Evolutionary conservation across 495 filamentous ascomycete species (phyloP), one percentile per base, ranked within the genome.

Genomic region (Aeminium ludgeri): DNA sequence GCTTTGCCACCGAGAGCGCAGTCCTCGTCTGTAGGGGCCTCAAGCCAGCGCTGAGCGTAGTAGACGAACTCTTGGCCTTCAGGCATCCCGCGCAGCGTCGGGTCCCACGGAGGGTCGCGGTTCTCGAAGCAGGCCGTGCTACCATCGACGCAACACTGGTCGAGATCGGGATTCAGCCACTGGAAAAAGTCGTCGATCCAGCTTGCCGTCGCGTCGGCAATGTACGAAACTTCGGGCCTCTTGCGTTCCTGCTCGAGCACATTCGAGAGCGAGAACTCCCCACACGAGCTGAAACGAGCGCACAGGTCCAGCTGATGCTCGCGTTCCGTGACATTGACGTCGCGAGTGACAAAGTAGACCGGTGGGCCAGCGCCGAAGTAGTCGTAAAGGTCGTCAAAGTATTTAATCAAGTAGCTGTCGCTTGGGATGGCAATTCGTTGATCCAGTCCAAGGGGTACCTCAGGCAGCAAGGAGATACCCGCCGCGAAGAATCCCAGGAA

Each of bases 141-240:
- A 32, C 63, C 65, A 39, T 69, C 61, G 6, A 55, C 53, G 52
- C 91, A 96, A 62, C 91, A 96, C 33, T 69, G 65, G 35, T 82
- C 76, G 40, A 86, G 78, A 11, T 67, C 64, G 0, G 91, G 91
- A 49, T 95, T 89, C 11, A 96, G 66, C 91, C 91, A 97, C 46
- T 80, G 73, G 60, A 96, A 82, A 59, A 82, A 94, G 53, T 97
- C 89, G 56, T 97, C 89, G 20, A 97, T 67, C 89, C 89, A 97
- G 55, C 82, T 93, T 15, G 89, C 89, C 4, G 86, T 76, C 0
- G 86, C 75, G n/a, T 84, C 78, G n/a, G 82, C 66, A 45, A 97
- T 80, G 59, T 91, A 95, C 2, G 86, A 94, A 3, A 84, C 69
- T n/a, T 87, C 69, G 0, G 85, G 68, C 12, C 91, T 72, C 60